phyloP scores from a whole-genome alignment of 2,329 filamentous ascomycete genomes.

The Ascochyta lentis region DNA sequence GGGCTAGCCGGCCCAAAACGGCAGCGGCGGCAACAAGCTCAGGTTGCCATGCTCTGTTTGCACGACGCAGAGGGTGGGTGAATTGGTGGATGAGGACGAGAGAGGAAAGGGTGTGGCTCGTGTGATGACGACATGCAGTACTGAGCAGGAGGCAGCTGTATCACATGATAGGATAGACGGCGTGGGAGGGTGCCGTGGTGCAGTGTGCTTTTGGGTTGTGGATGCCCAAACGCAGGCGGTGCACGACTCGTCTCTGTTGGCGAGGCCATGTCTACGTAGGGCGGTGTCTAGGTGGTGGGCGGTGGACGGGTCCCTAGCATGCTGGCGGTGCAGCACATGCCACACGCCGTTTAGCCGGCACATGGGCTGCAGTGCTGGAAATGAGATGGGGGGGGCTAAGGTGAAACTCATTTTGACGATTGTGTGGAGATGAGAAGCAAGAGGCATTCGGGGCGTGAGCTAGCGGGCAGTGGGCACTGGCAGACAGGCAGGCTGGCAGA shows the following conservation, averaged over 20 bases:
- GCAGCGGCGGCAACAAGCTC: conserved; percentile 3
- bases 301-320: conserved; percentile 6
- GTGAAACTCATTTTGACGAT: conserved; percentile 16
- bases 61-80: not conserved
- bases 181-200: not conserved
- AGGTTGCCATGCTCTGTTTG: not conserved
- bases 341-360: conserved; percentile 17
- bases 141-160: no score
- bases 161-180: no score
- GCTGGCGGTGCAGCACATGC: conserved; percentile 8
- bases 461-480: conserved; percentile 4
- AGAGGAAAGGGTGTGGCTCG: not conserved
- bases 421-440: conserved; percentile 14
- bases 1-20: conserved; percentile 7
- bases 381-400: conserved; percentile 9
- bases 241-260: conserved; percentile 13
- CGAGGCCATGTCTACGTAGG: not conserved
- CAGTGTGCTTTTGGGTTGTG: not conserved
- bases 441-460: conserved; percentile 5
- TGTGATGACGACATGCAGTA: not conserved
- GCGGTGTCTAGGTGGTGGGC: conserved; percentile 7
- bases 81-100: not conserved
- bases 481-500: not conserved
- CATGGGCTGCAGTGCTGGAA: conserved; percentile 9
- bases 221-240: conserved; percentile 1